Base-by-base conservation (phyloP, 192 early-diverging fungal genomes). In the Coemansia sp. region DNA sequence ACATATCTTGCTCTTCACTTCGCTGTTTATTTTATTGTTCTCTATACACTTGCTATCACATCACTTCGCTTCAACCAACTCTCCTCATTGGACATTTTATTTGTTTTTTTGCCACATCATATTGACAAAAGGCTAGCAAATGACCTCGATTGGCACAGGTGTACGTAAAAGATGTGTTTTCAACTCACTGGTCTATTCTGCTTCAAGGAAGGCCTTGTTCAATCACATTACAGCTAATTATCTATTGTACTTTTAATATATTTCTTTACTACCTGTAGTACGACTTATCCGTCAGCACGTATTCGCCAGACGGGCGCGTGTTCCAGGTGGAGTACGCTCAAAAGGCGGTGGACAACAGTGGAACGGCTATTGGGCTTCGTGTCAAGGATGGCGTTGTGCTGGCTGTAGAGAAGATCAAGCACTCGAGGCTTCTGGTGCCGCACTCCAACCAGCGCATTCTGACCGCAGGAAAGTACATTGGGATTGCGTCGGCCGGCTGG, bases 311-410 rank as follows among this genome's bases (percentile, higher is more conserved):
- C 82, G 97, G 97, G 59, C 90, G 96, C 59, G 90, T 99, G 64
- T 99, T 97, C 84, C 97, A 99, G 84, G 92, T 98, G 39, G 97
- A 99, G 84, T 99, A 99, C 73, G 97, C 97, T 34, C 77, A 86
- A 64, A 98, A 98, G 78, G 96, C 97, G 39, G 96, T 98, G 12
- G 96, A 99, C 68, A 97, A 98, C 87, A 94, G 94, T 79, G 96
- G 97, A 40, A 99, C 97, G 21, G 90, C 92, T 26, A 92, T 99
- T 61, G 97, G 96, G 43, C 86, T 99, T 28, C 91, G 93, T 56
- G 89, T 89, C 55, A 93, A 94, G 78, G 95, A 93, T 67, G 97
- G 97, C 58, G 92, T 99, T 28, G 94, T 99, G 20, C 85, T 99
- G 52, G 97, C 95, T 3, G 93, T 96, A 30, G 96, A 97, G 66